Evolutionary conservation across 495 filamentous ascomycete genomes (phyloP), one percentile per base, ranked within the genome.

Genomic region (Lophiostoma macrostomum): DNA sequence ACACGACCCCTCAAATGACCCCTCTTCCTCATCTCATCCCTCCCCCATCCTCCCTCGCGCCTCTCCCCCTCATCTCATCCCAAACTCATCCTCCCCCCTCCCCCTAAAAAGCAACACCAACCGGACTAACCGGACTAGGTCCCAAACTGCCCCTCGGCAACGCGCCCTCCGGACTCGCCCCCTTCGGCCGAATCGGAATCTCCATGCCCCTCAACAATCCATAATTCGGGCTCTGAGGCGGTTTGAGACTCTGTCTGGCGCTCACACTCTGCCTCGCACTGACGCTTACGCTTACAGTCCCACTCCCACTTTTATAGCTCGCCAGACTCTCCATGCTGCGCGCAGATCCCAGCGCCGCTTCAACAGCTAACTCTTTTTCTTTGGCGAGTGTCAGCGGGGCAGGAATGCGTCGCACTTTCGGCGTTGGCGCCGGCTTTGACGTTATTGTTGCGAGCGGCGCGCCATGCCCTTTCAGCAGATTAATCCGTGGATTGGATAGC

Each of bases 101-200:
- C 29, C 25, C 34, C 38, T 47, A 63, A 47, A 58, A 58, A 1
- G 60, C 60, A 30, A 63, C 49, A 31, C 60, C 60, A 20, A 58
- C 60, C 8, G 50, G 40, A 20, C 23, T 50, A 5, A 20, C 44
- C 46, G 51, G 50, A 42, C 44, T 56, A 22, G 27, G 28, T 24
- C n/a, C 11, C 25, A 5, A 38, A 3, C 4, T n/a, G n/a, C n/a
- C n/a, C n/a, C n/a, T n/a, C n/a, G n/a, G n/a, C n/a, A n/a, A n/a
- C 32, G 6, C 32, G 12, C 47, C 47, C 34, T 34, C 12, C 16
- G 4, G 35, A 41, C 3, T 41, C 42, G 37, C 41, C 4, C 28
- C 30, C 41, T 27, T 28, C 10, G 4, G 16, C 37, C 18, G 31
- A 25, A 7, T 20, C 10, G 19, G 10, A 19, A 55, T 56, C 40